Evolutionary conservation across 2,329 filamentous ascomycete genomes (phyloP).

Genomic region (Penicillium sp.): DNA sequence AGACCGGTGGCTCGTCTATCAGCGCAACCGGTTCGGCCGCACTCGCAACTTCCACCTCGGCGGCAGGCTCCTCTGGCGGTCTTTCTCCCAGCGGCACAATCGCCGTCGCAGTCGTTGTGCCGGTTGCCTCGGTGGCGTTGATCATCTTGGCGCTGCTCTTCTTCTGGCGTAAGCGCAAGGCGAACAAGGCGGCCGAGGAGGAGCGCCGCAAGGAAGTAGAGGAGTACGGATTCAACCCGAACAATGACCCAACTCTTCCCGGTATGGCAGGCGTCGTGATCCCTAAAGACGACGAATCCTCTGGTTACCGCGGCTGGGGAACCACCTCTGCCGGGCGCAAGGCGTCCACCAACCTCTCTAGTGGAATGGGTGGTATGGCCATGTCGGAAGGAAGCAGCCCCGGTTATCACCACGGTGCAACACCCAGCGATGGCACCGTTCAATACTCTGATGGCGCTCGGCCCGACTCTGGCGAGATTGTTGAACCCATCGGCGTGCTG

Average conservation of each 20-base stretch:
- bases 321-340: slow-evolving; percentile 75
- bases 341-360: slow-evolving; percentile 83
- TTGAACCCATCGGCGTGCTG: slow-evolving; percentile 79
- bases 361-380: slow-evolving; percentile 60
- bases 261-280: slow-evolving; percentile 50
- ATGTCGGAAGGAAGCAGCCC: slow-evolving; percentile 69
- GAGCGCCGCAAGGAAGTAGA: slow-evolving; percentile 92
- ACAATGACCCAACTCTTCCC: slow-evolving; percentile 80
- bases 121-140: slow-evolving; percentile 81
- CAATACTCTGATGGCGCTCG: slow-evolving; percentile 61
- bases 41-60: slow-evolving; percentile 25
- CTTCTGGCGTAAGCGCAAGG: slow-evolving; percentile 86
- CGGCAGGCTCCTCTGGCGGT: slow-evolving; percentile 29
- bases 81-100: slow-evolving; percentile 64
- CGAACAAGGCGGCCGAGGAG: slow-evolving; percentile 79
- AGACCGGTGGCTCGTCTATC: slow-evolving; percentile 22
- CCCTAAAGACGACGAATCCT: slow-evolving; percentile 69
- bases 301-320: slow-evolving; percentile 92
- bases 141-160: slow-evolving; percentile 74
- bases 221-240: slow-evolving; percentile 97
- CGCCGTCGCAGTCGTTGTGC: slow-evolving; percentile 89
- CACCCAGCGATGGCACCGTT: slow-evolving; percentile 61
- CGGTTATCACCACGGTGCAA: slow-evolving; percentile 54
- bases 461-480: slow-evolving; percentile 65
- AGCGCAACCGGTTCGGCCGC: slow-evolving; percentile 18